These are phyloP conservation scores for Mimosa bimucronata DNA, from an alignment of 306 rosid species.

Conservation along the genomic window DNA sequence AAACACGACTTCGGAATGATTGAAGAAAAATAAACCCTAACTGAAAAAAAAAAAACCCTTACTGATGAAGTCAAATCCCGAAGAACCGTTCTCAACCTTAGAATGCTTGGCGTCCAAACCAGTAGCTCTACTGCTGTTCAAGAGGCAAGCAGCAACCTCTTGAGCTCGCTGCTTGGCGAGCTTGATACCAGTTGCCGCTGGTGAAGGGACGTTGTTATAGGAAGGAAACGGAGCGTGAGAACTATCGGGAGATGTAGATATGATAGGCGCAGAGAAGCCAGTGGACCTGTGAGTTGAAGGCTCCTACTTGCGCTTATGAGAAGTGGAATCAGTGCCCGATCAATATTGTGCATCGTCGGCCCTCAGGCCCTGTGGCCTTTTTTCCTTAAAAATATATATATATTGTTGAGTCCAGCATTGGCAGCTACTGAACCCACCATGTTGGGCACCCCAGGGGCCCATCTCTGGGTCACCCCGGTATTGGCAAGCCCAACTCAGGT, in stretches of 20 bases:
- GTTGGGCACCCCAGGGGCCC: too few relatives aligned
- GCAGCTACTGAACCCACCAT: too few relatives aligned
- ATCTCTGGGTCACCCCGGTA: too few relatives aligned
- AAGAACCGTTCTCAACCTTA: constrained; percentile 74
- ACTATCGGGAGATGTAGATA: constrained; percentile 55
- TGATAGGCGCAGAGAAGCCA: constrained; percentile 72
- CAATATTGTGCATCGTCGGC: constrained; percentile 79
- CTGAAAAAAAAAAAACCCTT: constrained; percentile 51
- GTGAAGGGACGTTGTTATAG: constrained; percentile 72
- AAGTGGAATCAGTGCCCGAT: constrained; percentile 51
- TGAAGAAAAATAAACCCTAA: not conserved
- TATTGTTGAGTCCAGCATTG: too few relatives aligned
- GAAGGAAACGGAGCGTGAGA: constrained; percentile 45
- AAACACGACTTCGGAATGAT: not conserved
- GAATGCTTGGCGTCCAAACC: constrained; percentile 74
- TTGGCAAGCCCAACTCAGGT: too few relatives aligned
- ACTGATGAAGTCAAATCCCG: constrained; percentile 71
- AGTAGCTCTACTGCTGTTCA: constrained; percentile 40
- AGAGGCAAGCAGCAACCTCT: constrained; percentile 91
- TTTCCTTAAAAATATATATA: too few relatives aligned
- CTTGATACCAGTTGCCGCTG: constrained; percentile 63
- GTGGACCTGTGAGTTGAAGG: constrained; percentile 54
- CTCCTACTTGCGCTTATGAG: constrained; percentile 89
- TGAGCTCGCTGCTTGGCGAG: constrained; percentile 94
- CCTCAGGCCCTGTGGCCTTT: too few relatives aligned